Evolutionary conservation across 1,284 basidiomycete genomes (phyloP).

Genomic region (Dichomitus squalens): DNA sequence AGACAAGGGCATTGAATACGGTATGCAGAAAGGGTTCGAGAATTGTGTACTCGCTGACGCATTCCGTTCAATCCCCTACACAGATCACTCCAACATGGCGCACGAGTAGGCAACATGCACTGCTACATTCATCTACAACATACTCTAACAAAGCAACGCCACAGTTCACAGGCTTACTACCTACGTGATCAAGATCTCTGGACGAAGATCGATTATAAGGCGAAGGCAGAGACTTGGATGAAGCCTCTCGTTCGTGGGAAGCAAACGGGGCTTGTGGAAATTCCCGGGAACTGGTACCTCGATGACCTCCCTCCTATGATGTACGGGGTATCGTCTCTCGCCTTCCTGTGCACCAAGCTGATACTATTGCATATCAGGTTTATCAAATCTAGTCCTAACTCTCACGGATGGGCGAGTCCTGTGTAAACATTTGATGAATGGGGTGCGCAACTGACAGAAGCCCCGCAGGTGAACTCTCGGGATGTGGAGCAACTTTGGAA

Average conservation of each 20-base stretch:
- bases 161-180: constrained; percentile 72
- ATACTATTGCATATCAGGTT: constrained; percentile 44
- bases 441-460: too few species aligned
- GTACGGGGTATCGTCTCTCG: constrained; percentile 35
- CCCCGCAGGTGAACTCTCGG: constrained; percentile 58
- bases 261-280: constrained; percentile 70
- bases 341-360: background rate
- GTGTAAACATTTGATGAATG: background rate
- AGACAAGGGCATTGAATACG: constrained; percentile 77
- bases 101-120: constrained; percentile 47
- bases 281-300: constrained; percentile 75
- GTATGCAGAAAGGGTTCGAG: constrained; percentile 33
- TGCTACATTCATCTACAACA: background rate
- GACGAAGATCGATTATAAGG: constrained; percentile 74
- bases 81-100: constrained; percentile 70
- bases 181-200: constrained; percentile 70
- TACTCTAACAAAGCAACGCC: background rate
- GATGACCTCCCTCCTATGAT: constrained; percentile 77
- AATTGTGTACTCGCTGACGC: too few species aligned
- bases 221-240: constrained; percentile 73
- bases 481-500: constrained; percentile 79
- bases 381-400: constrained; percentile 66
- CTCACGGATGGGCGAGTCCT: constrained; percentile 62
- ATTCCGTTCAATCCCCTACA: background rate
- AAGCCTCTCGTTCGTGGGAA: constrained; percentile 69